phyloP scores from a whole-genome alignment of 139 green algal genomes.

The Chlamydomonas incerta region DNA sequence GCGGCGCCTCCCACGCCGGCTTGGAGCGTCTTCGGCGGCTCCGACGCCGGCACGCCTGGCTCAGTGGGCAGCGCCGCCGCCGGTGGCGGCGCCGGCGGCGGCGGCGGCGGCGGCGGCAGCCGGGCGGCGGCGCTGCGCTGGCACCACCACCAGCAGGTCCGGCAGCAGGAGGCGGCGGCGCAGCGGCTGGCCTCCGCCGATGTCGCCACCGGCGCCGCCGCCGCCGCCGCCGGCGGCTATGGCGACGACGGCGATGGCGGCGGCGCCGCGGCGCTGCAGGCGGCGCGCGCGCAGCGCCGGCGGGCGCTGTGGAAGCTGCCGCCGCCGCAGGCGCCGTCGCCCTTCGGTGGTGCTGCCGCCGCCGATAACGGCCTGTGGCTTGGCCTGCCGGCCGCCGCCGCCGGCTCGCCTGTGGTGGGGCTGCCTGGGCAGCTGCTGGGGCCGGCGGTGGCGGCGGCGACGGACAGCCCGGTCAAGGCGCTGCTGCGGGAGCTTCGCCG shows the following conservation, averaged over 20 bases:
- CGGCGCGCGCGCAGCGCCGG: neutral
- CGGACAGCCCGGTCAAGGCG: conserved; percentile 18
- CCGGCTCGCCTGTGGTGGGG: neutral
- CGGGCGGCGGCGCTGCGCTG: neutral
- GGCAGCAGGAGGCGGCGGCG: neutral
- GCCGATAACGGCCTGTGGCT: too few species aligned
- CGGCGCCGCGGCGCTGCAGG: too few species aligned
- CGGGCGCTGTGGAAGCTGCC: conserved; percentile 37
- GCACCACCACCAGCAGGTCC: neutral
- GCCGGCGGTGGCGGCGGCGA: neutral
- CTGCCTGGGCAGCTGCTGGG: neutral
- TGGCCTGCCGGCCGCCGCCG: too few species aligned
- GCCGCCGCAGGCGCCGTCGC: neutral
- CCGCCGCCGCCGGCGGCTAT: neutral
- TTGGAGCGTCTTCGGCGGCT: too few species aligned
- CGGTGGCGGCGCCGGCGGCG: neutral
- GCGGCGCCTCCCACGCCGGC: too few species aligned
- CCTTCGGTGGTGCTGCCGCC: too few species aligned
- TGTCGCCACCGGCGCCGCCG: neutral
- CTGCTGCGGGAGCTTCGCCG: neutral
- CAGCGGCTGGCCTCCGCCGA: neutral
- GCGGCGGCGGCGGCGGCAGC: neutral
- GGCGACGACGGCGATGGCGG: neutral
- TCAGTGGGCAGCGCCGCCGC: too few species aligned
- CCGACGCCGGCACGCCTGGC: neutral